Evolutionary conservation across 257 asterid genomes (phyloP), one percentile per base, ranked within the genome.

Genomic region (Solanum virginianum): DNA sequence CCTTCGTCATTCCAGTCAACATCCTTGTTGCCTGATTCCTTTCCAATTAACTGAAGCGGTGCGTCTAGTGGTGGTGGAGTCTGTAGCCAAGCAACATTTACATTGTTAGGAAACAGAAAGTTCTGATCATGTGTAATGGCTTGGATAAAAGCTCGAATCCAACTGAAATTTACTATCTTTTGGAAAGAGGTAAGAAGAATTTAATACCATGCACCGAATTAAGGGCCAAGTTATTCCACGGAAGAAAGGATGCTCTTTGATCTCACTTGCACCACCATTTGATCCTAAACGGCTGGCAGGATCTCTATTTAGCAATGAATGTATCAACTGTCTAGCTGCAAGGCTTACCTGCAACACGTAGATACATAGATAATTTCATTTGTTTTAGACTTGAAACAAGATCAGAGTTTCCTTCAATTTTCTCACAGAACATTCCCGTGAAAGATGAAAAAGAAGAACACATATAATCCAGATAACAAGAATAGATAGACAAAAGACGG

Each of bases 171-270:
- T 53, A 53, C 47, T 5, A 20, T 26, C 65, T 4, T 79, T 26
- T 79, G 65, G 22, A 15, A 53, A 49, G 8, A 26, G 29, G 65
- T 53, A 53, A 79, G 82, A 51, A 26, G 65, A 24, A 26, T 53
- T 77, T 53, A 71, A 18, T 93, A 96, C 99, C 99, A 91, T 95
- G 96, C 95, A 86, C 45, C 99, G 98, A 70, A 96, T 91, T 72
- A 96, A 95, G 66, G 99, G 97, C 98, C 98, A 96, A 74, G 91
- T 90, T 83, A 96, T 91, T 85, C 89, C 99, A 14, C 90, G 91
- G 89, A 96, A 96, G 93, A 95, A 96, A 79, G 97, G 91, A 82
- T 96, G 98, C 69, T 89, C 90, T 89, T 96, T 96, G 89, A 96
- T 95, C 90, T 96, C 98, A 83, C 90, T 91, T 81, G 99, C 98